Evolutionary conservation across 306 rosid species (phyloP).

Genomic region (Begonia loranthoides): DNA sequence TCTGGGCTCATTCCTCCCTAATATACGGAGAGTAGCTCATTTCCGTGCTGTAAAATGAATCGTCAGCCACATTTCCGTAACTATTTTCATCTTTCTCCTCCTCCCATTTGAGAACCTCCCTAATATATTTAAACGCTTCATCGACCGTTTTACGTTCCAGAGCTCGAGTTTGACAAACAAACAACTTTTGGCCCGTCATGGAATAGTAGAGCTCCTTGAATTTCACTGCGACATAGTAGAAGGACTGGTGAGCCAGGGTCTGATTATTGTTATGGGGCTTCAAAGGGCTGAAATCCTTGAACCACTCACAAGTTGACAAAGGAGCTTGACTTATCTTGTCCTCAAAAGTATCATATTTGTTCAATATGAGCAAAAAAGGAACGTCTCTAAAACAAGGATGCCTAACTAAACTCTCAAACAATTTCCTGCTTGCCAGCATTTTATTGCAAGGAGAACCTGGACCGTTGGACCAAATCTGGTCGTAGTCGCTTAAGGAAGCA

Average conservation of each 20-base stretch:
- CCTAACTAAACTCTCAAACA: conserved; percentile 63
- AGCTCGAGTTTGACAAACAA: conserved; percentile 55
- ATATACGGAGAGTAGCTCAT: conserved; percentile 43
- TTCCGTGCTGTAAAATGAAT: conserved; percentile 70
- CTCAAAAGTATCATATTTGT: conserved; percentile 70
- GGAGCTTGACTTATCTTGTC: conserved; percentile 56
- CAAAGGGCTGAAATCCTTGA: conserved; percentile 60
- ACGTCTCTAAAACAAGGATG: conserved; percentile 63
- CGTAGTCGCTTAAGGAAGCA: conserved; percentile 70
- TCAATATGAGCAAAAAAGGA: conserved; percentile 62
- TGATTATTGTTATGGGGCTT: conserved; percentile 50
- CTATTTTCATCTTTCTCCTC: conserved; percentile 60
- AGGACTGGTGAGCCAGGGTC: conserved; percentile 68
- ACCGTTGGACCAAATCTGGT: conserved; percentile 47
- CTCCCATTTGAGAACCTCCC: conserved; percentile 80
- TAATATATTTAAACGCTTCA: conserved; percentile 56
- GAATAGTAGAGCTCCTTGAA: conserved; percentile 68
- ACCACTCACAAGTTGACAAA: conserved; percentile 74
- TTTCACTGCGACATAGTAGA: conserved; percentile 58
- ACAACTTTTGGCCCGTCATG: conserved; percentile 51
- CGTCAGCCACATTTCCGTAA: conserved; percentile 39
- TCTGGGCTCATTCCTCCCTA: conserved; percentile 58
- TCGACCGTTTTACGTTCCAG: conserved; percentile 56
- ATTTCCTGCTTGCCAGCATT: conserved; percentile 60
- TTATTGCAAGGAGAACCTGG: conserved; percentile 39